Evolutionary conservation across 306 rosid genomes (phyloP), one percentile per base, ranked within the genome.

Genomic region (Arachis stenosperma): DNA sequence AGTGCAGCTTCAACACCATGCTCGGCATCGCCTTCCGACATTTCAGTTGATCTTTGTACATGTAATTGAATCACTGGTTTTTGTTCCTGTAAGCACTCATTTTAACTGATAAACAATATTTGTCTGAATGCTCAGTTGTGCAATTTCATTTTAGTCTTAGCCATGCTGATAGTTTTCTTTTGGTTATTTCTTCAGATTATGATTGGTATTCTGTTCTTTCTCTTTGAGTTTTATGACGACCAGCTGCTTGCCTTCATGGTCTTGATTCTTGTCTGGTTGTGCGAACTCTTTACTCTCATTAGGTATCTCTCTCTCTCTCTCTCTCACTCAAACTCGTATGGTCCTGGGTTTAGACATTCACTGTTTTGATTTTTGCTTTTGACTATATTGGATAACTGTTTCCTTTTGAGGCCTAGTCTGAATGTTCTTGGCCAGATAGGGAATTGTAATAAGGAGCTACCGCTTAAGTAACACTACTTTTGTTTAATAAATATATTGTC

Each of bases 1-100:
- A 94, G 99, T 94, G 92, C 99, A 94, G 91, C 99, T 91, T 86
- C 98, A 94, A 74, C 99, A 91, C 83, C 99, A 94, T 74, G 99
- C 99, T 69, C 98, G 93, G 51, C 98, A 94, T 72, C 95, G 74
- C 71, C 99, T 94, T 79, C 99, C 99, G 43, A 91, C 96, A 71
- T 94, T 94, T 81, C 99, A 94, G 81, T 84, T 94, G 82, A 91
- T 94, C 71, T 94, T 94, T 84, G 99, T 91, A 75, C 99, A 94
- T 77, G 99, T 94, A 48, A 91, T 94, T 62, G 99, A 94, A 88
- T 94, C 99, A 30, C 89, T 94, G 14, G 99, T 94, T 78, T 94
- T 94, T 87, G 99, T 94, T 75, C 99, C 99, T 68, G 98, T 91
- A 87, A 87, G 89, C 55, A 57, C 77, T 65, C 54, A 7, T 73